Conservation (phyloP, 106 monocot genomes). For the Chionographis japonica region DNA sequence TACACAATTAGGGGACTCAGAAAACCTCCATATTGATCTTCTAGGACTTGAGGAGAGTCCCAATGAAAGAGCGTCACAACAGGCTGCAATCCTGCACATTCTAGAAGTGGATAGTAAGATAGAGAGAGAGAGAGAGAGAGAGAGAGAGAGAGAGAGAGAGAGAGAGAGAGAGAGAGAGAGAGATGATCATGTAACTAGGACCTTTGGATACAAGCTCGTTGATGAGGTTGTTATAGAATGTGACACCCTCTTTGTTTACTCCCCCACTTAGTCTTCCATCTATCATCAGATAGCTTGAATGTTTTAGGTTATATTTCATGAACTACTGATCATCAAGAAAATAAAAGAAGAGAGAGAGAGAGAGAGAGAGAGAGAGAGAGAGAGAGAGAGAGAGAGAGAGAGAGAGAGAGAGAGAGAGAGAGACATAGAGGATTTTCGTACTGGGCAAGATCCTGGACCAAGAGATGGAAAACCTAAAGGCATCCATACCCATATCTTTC, state of each 20-base stretch:
- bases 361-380: constrained; percentile 2
- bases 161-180: too few species aligned
- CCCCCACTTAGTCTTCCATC: constrained; percentile 34
- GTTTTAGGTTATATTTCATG: too few species aligned
- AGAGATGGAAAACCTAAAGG: constrained; percentile 34
- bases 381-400: background rate
- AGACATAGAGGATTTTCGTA: too few species aligned
- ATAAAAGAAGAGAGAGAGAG: background rate
- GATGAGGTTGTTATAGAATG: constrained; percentile 26
- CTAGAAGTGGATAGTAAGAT: background rate
- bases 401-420: background rate
- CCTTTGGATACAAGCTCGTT: constrained; percentile 19
- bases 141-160: too few species aligned
- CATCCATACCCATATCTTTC: constrained; percentile 19
- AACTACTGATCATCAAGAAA: too few species aligned
- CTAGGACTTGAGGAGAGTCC: constrained; percentile 44
- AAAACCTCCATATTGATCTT: constrained; percentile 41
- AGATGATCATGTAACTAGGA: background rate
- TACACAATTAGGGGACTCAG: constrained; percentile 32
- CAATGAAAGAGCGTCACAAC: constrained; percentile 50
- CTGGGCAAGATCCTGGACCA: constrained; percentile 33
- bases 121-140: too few species aligned
- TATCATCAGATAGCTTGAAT: background rate
- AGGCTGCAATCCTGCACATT: constrained; percentile 30
- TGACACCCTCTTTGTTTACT: constrained; percentile 20